Percentiles rank a stretch among this genome's conserved stretches.
phyloP scores from a whole-genome alignment of 148 eudicot genomes.

The Rhododendron henanense region DNA sequence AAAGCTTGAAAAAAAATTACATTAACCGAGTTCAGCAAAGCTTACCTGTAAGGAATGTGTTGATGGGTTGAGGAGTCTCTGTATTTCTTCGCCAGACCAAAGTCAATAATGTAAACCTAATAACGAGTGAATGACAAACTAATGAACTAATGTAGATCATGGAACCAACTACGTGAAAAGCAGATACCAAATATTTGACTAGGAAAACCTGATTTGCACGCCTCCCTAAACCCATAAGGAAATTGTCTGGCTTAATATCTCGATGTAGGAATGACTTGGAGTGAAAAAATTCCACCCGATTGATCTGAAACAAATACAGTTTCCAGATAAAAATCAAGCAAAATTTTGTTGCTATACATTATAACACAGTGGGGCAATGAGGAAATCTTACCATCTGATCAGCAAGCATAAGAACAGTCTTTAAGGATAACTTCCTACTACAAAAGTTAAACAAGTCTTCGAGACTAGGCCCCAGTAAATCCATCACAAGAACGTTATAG shows the following conservation, averaged over 20 bases:
- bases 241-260: slow-evolving; percentile 97
- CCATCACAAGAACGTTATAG: slow-evolving; percentile 92
- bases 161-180: neutral
- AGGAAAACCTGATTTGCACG: slow-evolving; percentile 90
- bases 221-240: slow-evolving; percentile 97
- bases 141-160: slow-evolving; percentile 8
- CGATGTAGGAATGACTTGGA: slow-evolving; percentile 93
- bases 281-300: slow-evolving; percentile 91
- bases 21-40: neutral
- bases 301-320: slow-evolving; percentile 47
- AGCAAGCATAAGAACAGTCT: slow-evolving; percentile 98
- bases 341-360: neutral
- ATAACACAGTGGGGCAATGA: neutral
- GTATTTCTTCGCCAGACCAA: slow-evolving; percentile 97
- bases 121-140: neutral
- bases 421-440: slow-evolving; percentile 84
- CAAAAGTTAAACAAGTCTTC: slow-evolving; percentile 96
- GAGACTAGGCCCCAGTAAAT: slow-evolving; percentile 92
- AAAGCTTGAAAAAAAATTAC: neutral
- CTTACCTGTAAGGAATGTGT: slow-evolving; percentile 92
- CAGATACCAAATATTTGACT: slow-evolving; percentile 1
- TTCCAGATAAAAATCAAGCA: neutral
- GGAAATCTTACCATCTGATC: slow-evolving; percentile 76
- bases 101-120: slow-evolving; percentile 92
- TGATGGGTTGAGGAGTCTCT: slow-evolving; percentile 91